phyloP scores from a whole-genome alignment of 1,284 basidiomycete species.

The Ganoderma lucidum region DNA sequence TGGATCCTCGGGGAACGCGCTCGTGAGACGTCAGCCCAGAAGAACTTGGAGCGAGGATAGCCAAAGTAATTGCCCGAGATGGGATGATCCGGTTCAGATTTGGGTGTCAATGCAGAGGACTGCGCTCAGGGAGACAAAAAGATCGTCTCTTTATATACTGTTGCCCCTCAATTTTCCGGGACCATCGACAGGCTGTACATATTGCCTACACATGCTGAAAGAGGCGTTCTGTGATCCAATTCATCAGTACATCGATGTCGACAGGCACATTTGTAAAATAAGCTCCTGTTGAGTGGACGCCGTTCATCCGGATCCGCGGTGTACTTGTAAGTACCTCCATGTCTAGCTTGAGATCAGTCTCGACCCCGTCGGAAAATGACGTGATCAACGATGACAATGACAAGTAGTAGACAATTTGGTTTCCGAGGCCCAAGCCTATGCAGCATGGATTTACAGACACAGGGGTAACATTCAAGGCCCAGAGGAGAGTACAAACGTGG shows the following conservation, averaged over 20 bases:
- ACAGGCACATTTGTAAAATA: neutral
- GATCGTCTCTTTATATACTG: neutral
- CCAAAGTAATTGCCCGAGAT: neutral
- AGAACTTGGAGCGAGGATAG: neutral
- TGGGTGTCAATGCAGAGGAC: neutral
- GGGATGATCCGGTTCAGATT: neutral
- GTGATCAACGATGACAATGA: neutral
- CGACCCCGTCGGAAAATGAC: neutral
- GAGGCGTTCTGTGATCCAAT: neutral
- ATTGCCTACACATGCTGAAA: neutral
- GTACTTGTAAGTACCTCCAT: neutral
- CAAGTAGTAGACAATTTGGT: neutral
- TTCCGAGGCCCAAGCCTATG: neutral
- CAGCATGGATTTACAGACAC: too few relatives aligned
- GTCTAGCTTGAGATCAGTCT: neutral
- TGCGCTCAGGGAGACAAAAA: neutral
- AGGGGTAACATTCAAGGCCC: too few relatives aligned
- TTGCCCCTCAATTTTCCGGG: neutral
- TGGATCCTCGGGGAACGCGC: neutral
- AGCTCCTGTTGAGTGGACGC: neutral
- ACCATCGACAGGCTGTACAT: neutral
- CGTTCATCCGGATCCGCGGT: neutral
- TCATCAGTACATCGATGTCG: neutral
- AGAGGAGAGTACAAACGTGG: too few relatives aligned
- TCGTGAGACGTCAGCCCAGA: neutral